These are phyloP conservation scores for Scutellaria barbata DNA, from an alignment of 257 asterid species.

Conservation along the genomic window DNA sequence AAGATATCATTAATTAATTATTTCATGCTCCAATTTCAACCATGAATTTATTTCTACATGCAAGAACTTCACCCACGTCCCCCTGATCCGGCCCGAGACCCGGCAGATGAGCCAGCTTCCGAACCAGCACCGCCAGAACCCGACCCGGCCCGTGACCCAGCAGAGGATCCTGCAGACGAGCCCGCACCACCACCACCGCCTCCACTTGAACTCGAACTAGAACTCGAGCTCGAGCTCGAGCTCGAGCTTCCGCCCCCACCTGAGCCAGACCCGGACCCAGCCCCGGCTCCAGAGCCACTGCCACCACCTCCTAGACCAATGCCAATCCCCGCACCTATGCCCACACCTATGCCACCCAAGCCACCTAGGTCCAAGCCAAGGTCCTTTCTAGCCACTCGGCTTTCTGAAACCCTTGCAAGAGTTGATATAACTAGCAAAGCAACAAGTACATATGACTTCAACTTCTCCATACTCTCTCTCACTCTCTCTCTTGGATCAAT, in stretches of 20 bases:
- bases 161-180: constrained; percentile 67
- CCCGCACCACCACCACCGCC: constrained; percentile 58
- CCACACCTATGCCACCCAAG: constrained; percentile 50
- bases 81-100: constrained; percentile 42
- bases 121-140: constrained; percentile 50
- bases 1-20: neutral
- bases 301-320: constrained; percentile 66
- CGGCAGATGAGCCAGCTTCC: constrained; percentile 44
- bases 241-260: constrained; percentile 56
- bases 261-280: constrained; percentile 49
- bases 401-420: constrained; percentile 46
- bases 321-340: constrained; percentile 61
- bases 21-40: neutral
- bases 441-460: constrained; percentile 41
- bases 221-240: constrained; percentile 42
- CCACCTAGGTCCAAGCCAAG: constrained; percentile 67
- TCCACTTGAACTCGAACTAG: constrained; percentile 47
- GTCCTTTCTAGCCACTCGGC: constrained; percentile 66
- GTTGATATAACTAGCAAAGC: constrained; percentile 46
- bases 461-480: constrained; percentile 39
- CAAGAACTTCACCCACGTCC: constrained; percentile 25
- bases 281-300: constrained; percentile 76
- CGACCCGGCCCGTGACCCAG: constrained; percentile 71
- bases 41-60: constrained; percentile 14
- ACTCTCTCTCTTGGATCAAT: neutral